Percentiles rank a stretch among this genome's conserved stretches.
Evolutionary conservation across 2,329 filamentous ascomycete genomes (phyloP).

Genomic region (Eurotiales sp.): DNA sequence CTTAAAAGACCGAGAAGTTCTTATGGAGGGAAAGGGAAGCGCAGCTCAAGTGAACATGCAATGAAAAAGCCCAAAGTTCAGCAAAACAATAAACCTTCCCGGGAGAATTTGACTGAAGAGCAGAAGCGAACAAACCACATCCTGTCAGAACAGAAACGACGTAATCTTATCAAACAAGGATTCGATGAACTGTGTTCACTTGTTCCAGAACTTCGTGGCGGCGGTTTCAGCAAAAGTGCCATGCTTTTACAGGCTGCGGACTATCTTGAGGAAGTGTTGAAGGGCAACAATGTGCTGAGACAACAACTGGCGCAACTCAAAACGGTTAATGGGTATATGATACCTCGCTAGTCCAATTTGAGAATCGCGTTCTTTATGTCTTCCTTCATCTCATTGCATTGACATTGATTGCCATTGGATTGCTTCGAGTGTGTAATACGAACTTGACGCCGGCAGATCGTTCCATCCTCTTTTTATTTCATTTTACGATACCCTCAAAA

Average conservation of each 20-base stretch:
- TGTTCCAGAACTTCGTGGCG: slow-evolving; percentile 69
- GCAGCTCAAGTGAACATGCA: slow-evolving; percentile 32
- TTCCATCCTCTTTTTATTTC: not conserved
- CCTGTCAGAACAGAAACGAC: slow-evolving; percentile 78
- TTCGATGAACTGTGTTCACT: slow-evolving; percentile 76
- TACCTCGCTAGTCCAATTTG: slow-evolving; percentile 27
- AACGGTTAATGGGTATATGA: slow-evolving; percentile 32
- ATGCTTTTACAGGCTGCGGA: slow-evolving; percentile 72
- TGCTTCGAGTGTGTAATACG: too few species aligned
- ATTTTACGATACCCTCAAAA: slow-evolving; percentile 13
- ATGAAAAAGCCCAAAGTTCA: slow-evolving; percentile 33
- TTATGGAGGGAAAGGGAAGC: slow-evolving; percentile 27
- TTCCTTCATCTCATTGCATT: not conserved
- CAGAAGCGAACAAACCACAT: slow-evolving; percentile 87
- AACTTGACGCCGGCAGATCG: not conserved
- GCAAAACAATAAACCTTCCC: slow-evolving; percentile 27
- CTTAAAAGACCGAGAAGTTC: slow-evolving; percentile 51
- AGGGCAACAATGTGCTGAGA: slow-evolving; percentile 62
- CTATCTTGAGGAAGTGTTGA: slow-evolving; percentile 70
- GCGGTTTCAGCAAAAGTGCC: slow-evolving; percentile 78
- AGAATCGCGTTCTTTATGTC: not conserved
- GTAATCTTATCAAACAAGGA: slow-evolving; percentile 75
- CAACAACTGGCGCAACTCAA: slow-evolving; percentile 51
- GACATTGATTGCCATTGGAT: too few species aligned
- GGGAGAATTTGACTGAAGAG: slow-evolving; percentile 68